These are phyloP conservation scores for Cercospora janseana DNA, from an alignment of 2,329 filamentous ascomycete genomes.

Conservation along the genomic window DNA sequence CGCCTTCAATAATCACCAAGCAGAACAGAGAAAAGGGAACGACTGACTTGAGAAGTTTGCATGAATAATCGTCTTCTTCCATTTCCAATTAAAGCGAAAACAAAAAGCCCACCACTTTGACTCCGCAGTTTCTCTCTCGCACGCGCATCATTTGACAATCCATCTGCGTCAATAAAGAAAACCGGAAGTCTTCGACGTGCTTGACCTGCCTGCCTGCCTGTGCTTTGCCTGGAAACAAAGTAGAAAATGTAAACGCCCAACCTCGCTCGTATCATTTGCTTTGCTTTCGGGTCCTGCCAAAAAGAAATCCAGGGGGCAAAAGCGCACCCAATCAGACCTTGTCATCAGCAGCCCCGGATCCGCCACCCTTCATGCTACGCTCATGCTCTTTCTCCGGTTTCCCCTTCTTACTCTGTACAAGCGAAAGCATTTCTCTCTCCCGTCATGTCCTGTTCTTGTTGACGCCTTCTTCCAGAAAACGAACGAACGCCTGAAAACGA, in stretches of 20 bases:
- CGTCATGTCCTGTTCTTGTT: not conserved
- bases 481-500: constrained; percentile 13
- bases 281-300: too few relatives aligned
- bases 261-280: constrained; percentile 3
- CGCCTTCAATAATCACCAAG: too few relatives aligned
- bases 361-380: too few relatives aligned
- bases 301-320: constrained; percentile 4
- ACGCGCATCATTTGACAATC: not conserved
- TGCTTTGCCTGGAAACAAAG: constrained; percentile 16
- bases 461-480: constrained; percentile 6
- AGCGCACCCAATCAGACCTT: too few relatives aligned
- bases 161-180: constrained; percentile 1
- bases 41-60: not conserved
- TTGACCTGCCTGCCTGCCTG: constrained; percentile 13
- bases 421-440: too few relatives aligned
- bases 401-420: constrained; percentile 10
- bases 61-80: constrained; percentile 4
- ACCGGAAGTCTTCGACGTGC: constrained; percentile 8
- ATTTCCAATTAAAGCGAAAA: too few relatives aligned
- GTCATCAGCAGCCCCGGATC: too few relatives aligned
- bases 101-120: not conserved
- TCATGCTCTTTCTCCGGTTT: not conserved
- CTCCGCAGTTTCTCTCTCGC: not conserved
- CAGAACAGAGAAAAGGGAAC: not conserved
- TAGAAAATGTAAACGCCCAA: constrained; percentile 10